A percentile compares a stretch with the other conserved stretches of the same genome.
Conservation (phyloP, 371 early-diverging fungal species). For the Apophysomyces ossiformis region DNA sequence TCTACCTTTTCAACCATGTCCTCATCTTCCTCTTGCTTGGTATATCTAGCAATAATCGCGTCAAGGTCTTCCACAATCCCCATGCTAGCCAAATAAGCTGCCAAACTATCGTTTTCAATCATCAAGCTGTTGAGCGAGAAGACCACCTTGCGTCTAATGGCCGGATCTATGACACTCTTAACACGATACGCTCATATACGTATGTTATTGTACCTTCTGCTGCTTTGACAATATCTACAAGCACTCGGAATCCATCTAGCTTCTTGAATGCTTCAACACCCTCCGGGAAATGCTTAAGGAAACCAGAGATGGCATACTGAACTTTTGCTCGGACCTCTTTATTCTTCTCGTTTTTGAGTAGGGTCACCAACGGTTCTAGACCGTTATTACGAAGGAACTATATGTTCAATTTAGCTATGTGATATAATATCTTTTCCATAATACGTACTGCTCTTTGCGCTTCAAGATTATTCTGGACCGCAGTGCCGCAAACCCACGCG, state of each 20-base stretch:
- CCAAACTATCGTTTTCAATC: conserved; percentile 48
- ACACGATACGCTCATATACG: neutral
- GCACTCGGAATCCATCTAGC: conserved; percentile 54
- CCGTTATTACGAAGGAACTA: conserved; percentile 72
- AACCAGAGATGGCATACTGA: conserved; percentile 80
- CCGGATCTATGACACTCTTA: conserved; percentile 32
- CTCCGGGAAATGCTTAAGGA: conserved; percentile 68
- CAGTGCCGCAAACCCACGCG: conserved; percentile 93
- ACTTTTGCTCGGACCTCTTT: conserved; percentile 72
- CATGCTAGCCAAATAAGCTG: conserved; percentile 29
- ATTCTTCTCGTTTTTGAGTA: conserved; percentile 59
- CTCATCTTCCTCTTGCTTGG: conserved; percentile 56
- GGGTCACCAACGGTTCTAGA: conserved; percentile 55
- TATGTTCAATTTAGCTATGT: conserved; percentile 5
- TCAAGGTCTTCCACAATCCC: conserved; percentile 46
- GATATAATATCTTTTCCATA: neutral
- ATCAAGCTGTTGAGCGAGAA: conserved; percentile 70
- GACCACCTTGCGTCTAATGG: conserved; percentile 60
- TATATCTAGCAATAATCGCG: conserved; percentile 43
- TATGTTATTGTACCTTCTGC: conserved; percentile 35
- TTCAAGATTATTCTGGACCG: conserved; percentile 90
- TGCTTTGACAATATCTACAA: conserved; percentile 51
- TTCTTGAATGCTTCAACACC: conserved; percentile 66
- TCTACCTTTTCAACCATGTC: conserved; percentile 73
- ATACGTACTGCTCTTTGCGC: conserved; percentile 78